Conservation (phyloP, 768 basidiomycete genomes). For the Termitomyces sp. region DNA sequence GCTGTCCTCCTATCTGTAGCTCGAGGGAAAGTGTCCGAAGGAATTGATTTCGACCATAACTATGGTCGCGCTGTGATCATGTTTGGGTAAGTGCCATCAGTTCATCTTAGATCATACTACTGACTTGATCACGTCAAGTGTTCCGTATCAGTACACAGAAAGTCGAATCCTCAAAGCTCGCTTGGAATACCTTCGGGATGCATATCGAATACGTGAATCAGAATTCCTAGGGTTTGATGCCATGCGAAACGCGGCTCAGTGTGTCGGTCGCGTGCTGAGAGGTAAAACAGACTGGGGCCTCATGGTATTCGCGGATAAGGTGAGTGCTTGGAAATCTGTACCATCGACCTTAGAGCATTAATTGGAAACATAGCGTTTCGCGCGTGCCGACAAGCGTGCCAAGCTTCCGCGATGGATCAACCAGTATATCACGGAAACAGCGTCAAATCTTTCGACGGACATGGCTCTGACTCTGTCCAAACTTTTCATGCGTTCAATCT, state of each 20-base stretch:
- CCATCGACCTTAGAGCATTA: neutral
- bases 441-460: constrained; percentile 96
- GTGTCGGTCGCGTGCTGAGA: constrained; percentile 94
- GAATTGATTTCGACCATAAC: constrained; percentile 99
- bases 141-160: constrained; percentile 98
- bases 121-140: constrained; percentile 43
- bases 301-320: constrained; percentile 99
- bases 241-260: constrained; percentile 99
- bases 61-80: constrained; percentile 99
- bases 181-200: constrained; percentile 96
- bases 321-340: constrained; percentile 27
- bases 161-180: constrained; percentile 96
- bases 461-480: constrained; percentile 95
- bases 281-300: constrained; percentile 99
- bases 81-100: constrained; percentile 74
- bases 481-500: constrained; percentile 97
- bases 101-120: constrained; percentile 4
- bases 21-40: constrained; percentile 98
- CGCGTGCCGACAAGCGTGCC: constrained; percentile 88
- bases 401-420: constrained; percentile 99
- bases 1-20: constrained; percentile 96
- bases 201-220: constrained; percentile 96
- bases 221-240: constrained; percentile 99
- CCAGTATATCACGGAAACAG: constrained; percentile 98
- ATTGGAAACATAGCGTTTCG: constrained; percentile 66